Evolutionary conservation across 495 filamentous ascomycete genomes (phyloP), one percentile per base, ranked within the genome.

Genomic region (Hyaloscypha bicolor): DNA sequence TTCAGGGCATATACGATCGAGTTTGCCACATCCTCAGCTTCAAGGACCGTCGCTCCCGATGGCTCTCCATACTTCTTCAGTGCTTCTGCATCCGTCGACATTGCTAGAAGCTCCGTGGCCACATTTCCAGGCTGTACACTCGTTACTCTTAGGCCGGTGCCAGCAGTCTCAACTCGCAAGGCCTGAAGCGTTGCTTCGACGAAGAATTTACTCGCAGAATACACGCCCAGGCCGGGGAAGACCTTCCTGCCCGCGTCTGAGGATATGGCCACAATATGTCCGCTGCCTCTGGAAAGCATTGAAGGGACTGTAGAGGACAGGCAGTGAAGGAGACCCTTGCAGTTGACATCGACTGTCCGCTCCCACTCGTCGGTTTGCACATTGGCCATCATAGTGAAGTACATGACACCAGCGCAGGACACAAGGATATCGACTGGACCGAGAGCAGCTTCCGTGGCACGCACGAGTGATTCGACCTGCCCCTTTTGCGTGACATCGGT

Each of bases 381-480:
- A 71, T 91, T 90, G 4, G 85, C 82, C 88, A 91, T 90, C 84
- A 90, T 86, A 19, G 87, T 90, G 76, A 85, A 91, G 75, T 91
- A 91, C 88, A 91, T 91, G 63, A 91, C 88, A 16, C 88, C 88
- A 0, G 88, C 87, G 74, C 86, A 89, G n/a, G 83, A 81, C 32
- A 91, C 83, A 9, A 91, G 77, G 60, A 90, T 88, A 65, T 91
- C 88, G 37, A 90, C 79, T 1, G 86, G 83, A 0, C 88, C 88
- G 5, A 90, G 85, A 66, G 84, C 73, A 6, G 82, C 78, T n/a
- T 73, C 76, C 0, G 88, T 78, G 0, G 80, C 78, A 6, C 76
- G 71, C 48, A 90, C 75, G 32, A 91, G 84, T 0, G 76, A 76
- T 59, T 87, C 83, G 8, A 88, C 84, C 64, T 90, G 80, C 2